These are phyloP conservation scores for Ceratobasidium sp. DNA, from an alignment of 1,284 basidiomycete species.

Conservation along the genomic window DNA sequence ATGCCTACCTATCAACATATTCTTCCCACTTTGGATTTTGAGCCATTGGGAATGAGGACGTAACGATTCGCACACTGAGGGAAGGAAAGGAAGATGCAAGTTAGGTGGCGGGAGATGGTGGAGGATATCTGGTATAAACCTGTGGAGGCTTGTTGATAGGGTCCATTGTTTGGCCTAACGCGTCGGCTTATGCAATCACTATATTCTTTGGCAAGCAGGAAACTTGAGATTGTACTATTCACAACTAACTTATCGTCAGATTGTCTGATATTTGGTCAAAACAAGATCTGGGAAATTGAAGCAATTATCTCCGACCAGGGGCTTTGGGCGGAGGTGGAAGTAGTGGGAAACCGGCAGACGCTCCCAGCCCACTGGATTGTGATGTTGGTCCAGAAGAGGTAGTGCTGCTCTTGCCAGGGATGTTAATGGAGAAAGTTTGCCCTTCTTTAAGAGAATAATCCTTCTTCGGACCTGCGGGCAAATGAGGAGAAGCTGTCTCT, in stretches of 20 bases:
- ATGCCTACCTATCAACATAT: slow-evolving; percentile 66
- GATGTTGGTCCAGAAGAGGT: slow-evolving; percentile 21
- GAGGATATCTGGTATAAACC: background rate
- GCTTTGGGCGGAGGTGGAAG: slow-evolving; percentile 41
- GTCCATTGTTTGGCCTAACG: slow-evolving; percentile 8
- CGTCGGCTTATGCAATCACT: background rate
- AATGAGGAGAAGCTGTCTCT: slow-evolving; percentile 60
- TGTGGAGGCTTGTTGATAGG: slow-evolving; percentile 38
- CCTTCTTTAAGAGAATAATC: slow-evolving; percentile 97
- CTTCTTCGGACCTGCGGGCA: slow-evolving; percentile 84
- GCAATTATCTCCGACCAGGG: slow-evolving; percentile 29
- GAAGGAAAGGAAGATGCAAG: background rate
- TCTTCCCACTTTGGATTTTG: slow-evolving; percentile 51
- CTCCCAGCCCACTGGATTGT: slow-evolving; percentile 14
- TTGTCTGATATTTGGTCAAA: background rate
- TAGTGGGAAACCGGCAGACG: slow-evolving; percentile 23
- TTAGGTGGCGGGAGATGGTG: slow-evolving; percentile 30
- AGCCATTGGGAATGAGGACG: slow-evolving; percentile 23
- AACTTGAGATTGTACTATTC: background rate
- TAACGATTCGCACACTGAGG: slow-evolving; percentile 5
- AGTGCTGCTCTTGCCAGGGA: slow-evolving; percentile 68
- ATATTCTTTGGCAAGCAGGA: too few relatives aligned
- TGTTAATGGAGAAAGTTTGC: slow-evolving; percentile 91
- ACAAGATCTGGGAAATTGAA: background rate
- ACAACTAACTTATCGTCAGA: background rate